Evolutionary conservation across 192 early-diverging fungal genomes (phyloP).

Genomic region (Phycomyces blakesleeanus): DNA sequence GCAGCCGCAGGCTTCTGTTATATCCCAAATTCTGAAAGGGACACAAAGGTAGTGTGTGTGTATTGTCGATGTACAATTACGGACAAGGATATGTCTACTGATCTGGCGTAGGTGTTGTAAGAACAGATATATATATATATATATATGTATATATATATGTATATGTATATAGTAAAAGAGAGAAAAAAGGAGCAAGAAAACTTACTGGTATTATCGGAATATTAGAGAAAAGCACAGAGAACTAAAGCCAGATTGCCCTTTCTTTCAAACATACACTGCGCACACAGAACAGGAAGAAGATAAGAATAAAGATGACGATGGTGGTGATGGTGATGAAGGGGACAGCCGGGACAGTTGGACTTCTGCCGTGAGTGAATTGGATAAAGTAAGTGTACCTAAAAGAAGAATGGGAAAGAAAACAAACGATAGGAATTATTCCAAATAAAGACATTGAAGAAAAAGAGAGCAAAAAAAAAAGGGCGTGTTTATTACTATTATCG

Average conservation of each 20-base stretch:
- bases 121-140: no score
- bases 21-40: neutral
- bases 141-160: no score
- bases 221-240: conserved; percentile 6
- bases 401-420: neutral
- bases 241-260: conserved; percentile 3
- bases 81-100: neutral
- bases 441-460: neutral
- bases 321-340: neutral
- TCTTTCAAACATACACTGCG: neutral
- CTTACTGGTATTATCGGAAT: no score
- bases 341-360: neutral
- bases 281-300: neutral
- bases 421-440: no score
- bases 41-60: neutral
- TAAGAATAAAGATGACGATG: neutral
- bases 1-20: conserved; percentile 16
- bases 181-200: neutral
- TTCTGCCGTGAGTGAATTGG: neutral
- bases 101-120: conserved; percentile 1
- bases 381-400: neutral
- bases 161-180: neutral
- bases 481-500: neutral
- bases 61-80: conserved; percentile 10
- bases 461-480: neutral